These are phyloP conservation scores for Cercophora sp. DNA, from an alignment of 495 filamentous ascomycete species.

Conservation along the genomic window DNA sequence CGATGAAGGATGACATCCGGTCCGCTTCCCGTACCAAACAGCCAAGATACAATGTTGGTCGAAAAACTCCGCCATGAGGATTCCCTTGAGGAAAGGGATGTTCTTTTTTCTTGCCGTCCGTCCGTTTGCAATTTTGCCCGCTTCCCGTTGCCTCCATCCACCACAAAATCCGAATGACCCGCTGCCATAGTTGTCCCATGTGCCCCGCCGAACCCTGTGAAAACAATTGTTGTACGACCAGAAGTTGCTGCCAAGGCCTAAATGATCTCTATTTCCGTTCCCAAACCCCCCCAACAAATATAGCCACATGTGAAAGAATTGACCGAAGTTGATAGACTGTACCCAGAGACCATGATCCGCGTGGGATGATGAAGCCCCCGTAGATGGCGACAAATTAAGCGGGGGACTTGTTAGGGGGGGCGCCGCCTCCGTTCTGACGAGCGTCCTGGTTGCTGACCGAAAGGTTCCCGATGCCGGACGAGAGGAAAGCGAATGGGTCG, in stretches of 20 bases:
- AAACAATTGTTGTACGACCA: slow-evolving; percentile 33
- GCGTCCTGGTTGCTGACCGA: slow-evolving; percentile 79
- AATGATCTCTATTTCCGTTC: slow-evolving; percentile 33
- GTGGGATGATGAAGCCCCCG: no score
- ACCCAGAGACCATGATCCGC: no score
- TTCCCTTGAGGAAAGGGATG: slow-evolving; percentile 31
- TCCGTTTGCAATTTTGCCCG: slow-evolving; percentile 31
- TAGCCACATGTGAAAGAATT: slow-evolving; percentile 25
- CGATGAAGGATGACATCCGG: slow-evolving; percentile 4
- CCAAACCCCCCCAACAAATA: slow-evolving; percentile 27
- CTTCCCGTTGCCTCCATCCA: slow-evolving; percentile 23
- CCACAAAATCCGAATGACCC: slow-evolving; percentile 23
- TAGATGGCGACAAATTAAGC: no score
- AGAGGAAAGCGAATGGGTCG: slow-evolving; percentile 89
- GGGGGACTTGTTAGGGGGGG: slow-evolving; percentile 60
- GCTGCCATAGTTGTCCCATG: slow-evolving; percentile 27
- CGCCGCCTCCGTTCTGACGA: slow-evolving; percentile 70
- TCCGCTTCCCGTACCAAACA: slow-evolving; percentile 9
- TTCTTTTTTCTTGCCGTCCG: slow-evolving; percentile 47
- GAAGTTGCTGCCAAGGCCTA: slow-evolving; percentile 37
- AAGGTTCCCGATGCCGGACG: slow-evolving; percentile 71
- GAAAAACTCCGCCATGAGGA: slow-evolving; percentile 34
- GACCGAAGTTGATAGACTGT: no score
- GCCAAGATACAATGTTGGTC: slow-evolving; percentile 34
- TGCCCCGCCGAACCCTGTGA: slow-evolving; percentile 29